Conservation (phyloP, 345 rosid genomes). For the Corchorus olitorius region DNA sequence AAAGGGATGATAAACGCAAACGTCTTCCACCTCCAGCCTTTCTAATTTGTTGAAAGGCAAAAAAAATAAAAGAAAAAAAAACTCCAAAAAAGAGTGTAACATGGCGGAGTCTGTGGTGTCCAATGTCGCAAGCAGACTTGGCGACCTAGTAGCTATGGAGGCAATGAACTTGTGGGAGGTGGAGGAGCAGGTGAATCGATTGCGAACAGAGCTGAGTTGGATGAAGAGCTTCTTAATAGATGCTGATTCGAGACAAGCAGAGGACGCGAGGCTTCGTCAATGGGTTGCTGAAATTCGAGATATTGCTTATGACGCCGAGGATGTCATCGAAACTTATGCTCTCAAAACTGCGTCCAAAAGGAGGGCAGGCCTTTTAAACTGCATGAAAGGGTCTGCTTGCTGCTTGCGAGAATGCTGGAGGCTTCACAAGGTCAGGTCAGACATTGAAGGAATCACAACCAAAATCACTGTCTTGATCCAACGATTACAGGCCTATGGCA, state of each 20-base stretch:
- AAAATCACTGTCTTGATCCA: not conserved
- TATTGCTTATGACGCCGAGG: slow-evolving; percentile 13
- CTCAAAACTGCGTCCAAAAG: not conserved
- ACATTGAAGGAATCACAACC: not conserved
- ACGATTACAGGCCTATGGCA: not conserved
- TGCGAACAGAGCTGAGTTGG: slow-evolving; percentile 12
- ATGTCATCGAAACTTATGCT: not conserved
- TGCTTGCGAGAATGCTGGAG: not conserved
- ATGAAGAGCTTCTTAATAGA: slow-evolving; percentile 15
- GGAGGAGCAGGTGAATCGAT: not conserved
- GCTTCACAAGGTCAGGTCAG: not conserved
- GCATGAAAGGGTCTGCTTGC: not conserved
- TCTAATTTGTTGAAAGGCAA: too few species aligned
- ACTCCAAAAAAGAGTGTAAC: too few species aligned
- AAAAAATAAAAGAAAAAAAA: too few species aligned
- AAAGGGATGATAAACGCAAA: too few species aligned
- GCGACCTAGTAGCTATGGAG: not conserved
- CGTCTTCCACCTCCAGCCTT: too few species aligned
- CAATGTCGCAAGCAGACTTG: not conserved
- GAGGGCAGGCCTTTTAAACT: not conserved
- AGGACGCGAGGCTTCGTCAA: not conserved
- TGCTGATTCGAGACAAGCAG: not conserved
- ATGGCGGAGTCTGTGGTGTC: not conserved
- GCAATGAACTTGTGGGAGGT: not conserved
- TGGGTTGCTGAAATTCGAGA: slow-evolving; percentile 18